These are phyloP conservation scores for Holtermannia corniformis DNA, from an alignment of 768 basidiomycete genomes.

Conservation along the genomic window DNA sequence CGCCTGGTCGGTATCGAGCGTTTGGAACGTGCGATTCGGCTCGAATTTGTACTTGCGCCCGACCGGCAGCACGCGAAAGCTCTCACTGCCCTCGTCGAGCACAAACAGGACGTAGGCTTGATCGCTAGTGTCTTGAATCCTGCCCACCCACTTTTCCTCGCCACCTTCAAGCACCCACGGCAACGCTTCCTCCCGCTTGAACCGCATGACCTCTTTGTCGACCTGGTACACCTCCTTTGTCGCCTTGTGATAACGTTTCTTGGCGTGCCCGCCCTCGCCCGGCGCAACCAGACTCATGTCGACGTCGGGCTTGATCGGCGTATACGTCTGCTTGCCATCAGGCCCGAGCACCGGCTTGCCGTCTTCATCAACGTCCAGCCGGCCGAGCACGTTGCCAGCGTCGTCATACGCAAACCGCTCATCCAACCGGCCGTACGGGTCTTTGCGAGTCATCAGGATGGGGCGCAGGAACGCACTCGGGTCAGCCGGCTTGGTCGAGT, in stretches of 20 bases:
- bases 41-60: constrained; percentile 31
- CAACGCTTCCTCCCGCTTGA: constrained; percentile 26
- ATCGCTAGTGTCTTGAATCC: constrained; percentile 19
- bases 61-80: constrained; percentile 27
- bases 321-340: constrained; percentile 2
- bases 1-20: constrained; percentile 27
- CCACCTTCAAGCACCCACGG: constrained; percentile 31
- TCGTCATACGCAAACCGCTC: constrained; percentile 30
- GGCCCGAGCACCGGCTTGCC: constrained; percentile 23
- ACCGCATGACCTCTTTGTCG: constrained; percentile 27
- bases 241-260: constrained; percentile 10
- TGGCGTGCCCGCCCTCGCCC: constrained; percentile 3
- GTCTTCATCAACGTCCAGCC: constrained; percentile 7
- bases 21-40: constrained; percentile 30
- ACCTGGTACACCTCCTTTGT: constrained; percentile 30
- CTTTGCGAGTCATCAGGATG: constrained; percentile 26
- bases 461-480: constrained; percentile 13
- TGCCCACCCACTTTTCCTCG: constrained; percentile 31
- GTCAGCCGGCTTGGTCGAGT: constrained; percentile 16
- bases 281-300: constrained; percentile 13
- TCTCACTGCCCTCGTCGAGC: constrained; percentile 23
- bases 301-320: background rate
- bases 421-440: constrained; percentile 23
- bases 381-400: constrained; percentile 19
- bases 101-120: constrained; percentile 29